Base-by-base conservation (phyloP, 768 basidiomycete species). In the Boletus vermiculosoides region DNA sequence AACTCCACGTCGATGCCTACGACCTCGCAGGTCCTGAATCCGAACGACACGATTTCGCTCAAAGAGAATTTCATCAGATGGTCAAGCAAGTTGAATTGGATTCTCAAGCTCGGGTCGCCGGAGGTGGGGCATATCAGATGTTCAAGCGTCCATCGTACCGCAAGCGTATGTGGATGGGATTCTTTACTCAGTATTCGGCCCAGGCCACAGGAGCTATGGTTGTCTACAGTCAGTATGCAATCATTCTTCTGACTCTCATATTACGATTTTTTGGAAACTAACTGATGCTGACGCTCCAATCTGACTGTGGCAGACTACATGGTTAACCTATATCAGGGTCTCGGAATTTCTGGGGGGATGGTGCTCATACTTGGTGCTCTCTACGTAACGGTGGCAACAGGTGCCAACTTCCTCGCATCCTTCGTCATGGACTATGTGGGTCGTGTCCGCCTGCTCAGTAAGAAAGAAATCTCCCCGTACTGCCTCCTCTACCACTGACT, bases 151-250 rank as follows among this genome's bases (percentile, higher is more conserved):
- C 22, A 25, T 55, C 36, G 42, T 55, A 55, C 50, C 48, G 47
- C 54, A 51, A 51, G 47, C 37, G 54, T 36, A 20, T 30, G 52
- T 56, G 53, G 53, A 42, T 55, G 41, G 30, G 30, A 15, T 47
- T 48, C 22, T 48, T 52, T 52, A 48, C 45, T 22, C 31, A 33
- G 12, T 33, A 50, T 52, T 13, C 31, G 18, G 22, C 31, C 45
- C 52, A 33, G 11, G 42, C 31, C 16, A 33, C 45, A 10, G 42
- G 45, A 23, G 51, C 45, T 10, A 52, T 52, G 52, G 45, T 49
- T 33, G 51, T 50, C 48, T 50, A 50, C 48, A 50, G 48, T 50
- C 22, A 50, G 48, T 49, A 12, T 36, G 4, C 34, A 34, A 18
- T 36, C 25, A n/a, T 36, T 37, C 13, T 47, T 20, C 2, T 9